These are phyloP conservation scores for Trebouxia sp. DNA, from an alignment of 139 green algal species.

Conservation along the genomic window DNA sequence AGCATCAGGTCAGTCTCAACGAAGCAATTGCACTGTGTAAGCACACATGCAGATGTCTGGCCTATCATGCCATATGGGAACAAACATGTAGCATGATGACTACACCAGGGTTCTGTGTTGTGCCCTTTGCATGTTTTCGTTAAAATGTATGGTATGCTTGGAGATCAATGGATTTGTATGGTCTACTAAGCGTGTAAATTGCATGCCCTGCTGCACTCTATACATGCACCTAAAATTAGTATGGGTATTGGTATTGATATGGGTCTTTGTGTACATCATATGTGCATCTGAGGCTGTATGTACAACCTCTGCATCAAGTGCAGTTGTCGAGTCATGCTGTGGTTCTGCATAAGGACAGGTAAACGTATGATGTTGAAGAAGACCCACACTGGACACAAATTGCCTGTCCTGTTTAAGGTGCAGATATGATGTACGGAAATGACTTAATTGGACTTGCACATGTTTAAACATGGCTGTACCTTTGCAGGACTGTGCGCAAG, in stretches of 20 bases:
- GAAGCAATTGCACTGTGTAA: not conserved
- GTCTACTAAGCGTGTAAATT: too few species aligned
- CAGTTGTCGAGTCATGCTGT: too few species aligned
- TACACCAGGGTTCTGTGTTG: not conserved
- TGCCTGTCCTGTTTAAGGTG: not conserved
- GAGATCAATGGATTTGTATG: not conserved
- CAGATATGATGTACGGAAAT: not conserved
- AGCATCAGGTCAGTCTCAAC: constrained; percentile 31
- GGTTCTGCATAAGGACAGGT: too few species aligned
- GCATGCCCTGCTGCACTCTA: too few species aligned
- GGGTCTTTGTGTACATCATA: too few species aligned
- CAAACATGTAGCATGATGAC: not conserved
- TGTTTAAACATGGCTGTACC: too few species aligned
- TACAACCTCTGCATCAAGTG: too few species aligned
- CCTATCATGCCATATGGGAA: not conserved
- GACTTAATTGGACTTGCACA: not conserved
- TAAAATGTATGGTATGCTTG: not conserved
- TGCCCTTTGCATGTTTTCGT: not conserved
- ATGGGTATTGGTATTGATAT: too few species aligned
- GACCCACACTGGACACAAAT: not conserved
- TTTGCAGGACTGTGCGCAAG: constrained; percentile 39
- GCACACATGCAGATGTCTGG: too few species aligned
- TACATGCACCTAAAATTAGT: too few species aligned
- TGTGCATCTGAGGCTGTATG: not conserved
- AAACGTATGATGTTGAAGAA: not conserved